Conservation (phyloP, 768 basidiomycete species). For the Naematelia aurantialba region DNA sequence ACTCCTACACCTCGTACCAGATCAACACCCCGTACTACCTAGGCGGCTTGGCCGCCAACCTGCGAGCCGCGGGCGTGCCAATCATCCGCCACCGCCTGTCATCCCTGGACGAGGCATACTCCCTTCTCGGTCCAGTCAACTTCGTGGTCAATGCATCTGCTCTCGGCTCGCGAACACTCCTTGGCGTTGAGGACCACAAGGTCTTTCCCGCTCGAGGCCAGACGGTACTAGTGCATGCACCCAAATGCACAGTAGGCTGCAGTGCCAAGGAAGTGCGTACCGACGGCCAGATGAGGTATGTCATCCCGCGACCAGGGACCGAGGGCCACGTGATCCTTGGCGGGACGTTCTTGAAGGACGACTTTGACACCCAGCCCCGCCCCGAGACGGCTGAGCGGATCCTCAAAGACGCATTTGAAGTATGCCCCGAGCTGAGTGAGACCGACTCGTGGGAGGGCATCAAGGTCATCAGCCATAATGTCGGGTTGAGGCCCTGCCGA, state of each 20-base stretch:
- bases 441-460: constrained; percentile 51
- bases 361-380: constrained; percentile 58
- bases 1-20: constrained; percentile 57
- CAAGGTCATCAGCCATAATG: constrained; percentile 59
- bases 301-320: constrained; percentile 60
- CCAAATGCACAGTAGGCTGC: constrained; percentile 55
- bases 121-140: constrained; percentile 46
- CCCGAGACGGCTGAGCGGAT: constrained; percentile 54
- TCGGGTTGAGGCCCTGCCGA: constrained; percentile 60
- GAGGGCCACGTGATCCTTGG: constrained; percentile 57
- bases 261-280: constrained; percentile 5
- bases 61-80: constrained; percentile 53
- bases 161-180: constrained; percentile 65
- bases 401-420: constrained; percentile 50
- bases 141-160: constrained; percentile 61
- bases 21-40: constrained; percentile 59
- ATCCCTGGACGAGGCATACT: constrained; percentile 57
- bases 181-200: constrained; percentile 71
- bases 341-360: constrained; percentile 56
- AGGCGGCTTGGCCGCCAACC: constrained; percentile 55
- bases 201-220: constrained; percentile 80
- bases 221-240: constrained; percentile 70
- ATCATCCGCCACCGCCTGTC: constrained; percentile 55
- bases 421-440: constrained; percentile 52
- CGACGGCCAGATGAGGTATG: constrained; percentile 53